phyloP scores from a whole-genome alignment of 139 green algal species.

The Chlorella ohadii region DNA sequence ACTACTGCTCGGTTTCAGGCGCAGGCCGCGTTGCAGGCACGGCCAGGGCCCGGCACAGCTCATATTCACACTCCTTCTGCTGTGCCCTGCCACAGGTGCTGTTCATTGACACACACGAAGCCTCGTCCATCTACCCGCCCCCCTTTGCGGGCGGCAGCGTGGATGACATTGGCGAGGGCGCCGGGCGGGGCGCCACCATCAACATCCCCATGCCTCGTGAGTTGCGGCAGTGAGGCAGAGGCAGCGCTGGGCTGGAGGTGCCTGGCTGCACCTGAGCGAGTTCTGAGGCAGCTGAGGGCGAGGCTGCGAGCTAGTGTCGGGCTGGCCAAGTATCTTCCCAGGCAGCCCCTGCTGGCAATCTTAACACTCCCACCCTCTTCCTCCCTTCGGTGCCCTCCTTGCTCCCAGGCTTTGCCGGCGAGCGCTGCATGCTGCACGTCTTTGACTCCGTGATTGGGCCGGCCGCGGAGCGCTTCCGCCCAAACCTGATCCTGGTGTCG shows the following conservation, averaged over 20 bases:
- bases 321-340: too few species aligned
- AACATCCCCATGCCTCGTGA: constrained; percentile 84
- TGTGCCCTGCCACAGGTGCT: constrained; percentile 53
- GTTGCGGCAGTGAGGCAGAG: background rate
- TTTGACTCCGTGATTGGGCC: constrained; percentile 81
- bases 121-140: constrained; percentile 27
- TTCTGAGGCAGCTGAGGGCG: too few species aligned
- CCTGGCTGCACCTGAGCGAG: too few species aligned
- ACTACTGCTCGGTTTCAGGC: too few species aligned
- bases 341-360: background rate
- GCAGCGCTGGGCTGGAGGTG: too few species aligned
- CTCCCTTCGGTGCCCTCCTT: background rate
- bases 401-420: constrained; percentile 16
- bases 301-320: too few species aligned
- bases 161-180: constrained; percentile 65
- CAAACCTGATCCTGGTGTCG: constrained; percentile 82
- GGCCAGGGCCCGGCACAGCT: too few species aligned
- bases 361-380: background rate
- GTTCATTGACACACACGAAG: constrained; percentile 89
- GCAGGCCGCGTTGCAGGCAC: too few species aligned
- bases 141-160: constrained; percentile 55
- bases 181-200: constrained; percentile 77
- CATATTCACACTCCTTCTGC: too few species aligned
- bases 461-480: constrained; percentile 73
- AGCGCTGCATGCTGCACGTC: constrained; percentile 14